Evolutionary conservation across 139 green algal genomes (phyloP), one percentile per base, ranked within the genome.

Genomic region (Chlamydomonas eustigma): DNA sequence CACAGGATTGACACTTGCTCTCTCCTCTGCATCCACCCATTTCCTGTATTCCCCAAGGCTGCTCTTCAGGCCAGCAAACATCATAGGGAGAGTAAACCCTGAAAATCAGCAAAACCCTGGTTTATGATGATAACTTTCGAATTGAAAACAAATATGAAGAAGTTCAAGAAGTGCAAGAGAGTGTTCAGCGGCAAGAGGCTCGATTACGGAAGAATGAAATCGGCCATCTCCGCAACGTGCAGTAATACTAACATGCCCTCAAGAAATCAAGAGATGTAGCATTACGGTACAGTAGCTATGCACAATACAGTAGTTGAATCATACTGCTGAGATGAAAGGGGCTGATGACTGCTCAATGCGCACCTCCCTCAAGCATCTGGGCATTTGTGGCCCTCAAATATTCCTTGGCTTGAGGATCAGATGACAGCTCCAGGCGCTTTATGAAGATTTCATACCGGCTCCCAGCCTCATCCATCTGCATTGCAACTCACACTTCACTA

Each of bases 371-470:
- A 1, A 73, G 58, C 74, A 78, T 78, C 37, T 75, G 64, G 1
- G 84, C 84, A 50, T 82, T 84, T 25, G 72, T 86, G 50, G 44
- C 50, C 28, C 81, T 70, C 36, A 89, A 77, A 51, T 85, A 89
- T 51, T 85, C 80, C 71, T 52, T 70, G 24, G 80, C 75, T 3
- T 12, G 64, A 0, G 80, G 80, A 71, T 85, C 76, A 6, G 82
- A 65, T 33, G 76, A 82, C 70, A 89, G 79, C 79, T 87, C 81
- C 35, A 89, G 39, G 0, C 84, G 81, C 74, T 87, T 87, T 31
- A 87, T 85, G 71, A 87, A 89, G 22, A 89, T 31, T 76, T 84
- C 52, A 35, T 83, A 81, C 34, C 78, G 68, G n/a, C 63, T 30
- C 0, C 37, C 37, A 8, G 64, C 18, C n/a, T 69, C 69, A 2